phyloP scores from a whole-genome alignment of 768 basidiomycete genomes.

The Termitomyces sp. region DNA sequence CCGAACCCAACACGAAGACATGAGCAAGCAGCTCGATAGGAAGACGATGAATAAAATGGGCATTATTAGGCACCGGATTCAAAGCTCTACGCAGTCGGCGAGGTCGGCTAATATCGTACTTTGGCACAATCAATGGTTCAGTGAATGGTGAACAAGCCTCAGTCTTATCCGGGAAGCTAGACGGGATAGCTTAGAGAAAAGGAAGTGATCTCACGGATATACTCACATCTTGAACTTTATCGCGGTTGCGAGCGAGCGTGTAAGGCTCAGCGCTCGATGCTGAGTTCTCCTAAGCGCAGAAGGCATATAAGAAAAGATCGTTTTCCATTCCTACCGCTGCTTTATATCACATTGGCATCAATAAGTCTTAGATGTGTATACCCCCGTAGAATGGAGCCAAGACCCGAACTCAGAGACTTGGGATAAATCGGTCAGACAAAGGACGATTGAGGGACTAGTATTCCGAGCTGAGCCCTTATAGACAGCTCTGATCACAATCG shows the following conservation, averaged over 20 bases:
- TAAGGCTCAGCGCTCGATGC: slow-evolving; percentile 40
- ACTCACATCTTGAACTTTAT: slow-evolving; percentile 35
- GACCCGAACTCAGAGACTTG: slow-evolving; percentile 12
- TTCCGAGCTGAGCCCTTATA: slow-evolving; percentile 2
- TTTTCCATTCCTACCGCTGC: slow-evolving; percentile 4
- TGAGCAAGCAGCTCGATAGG: slow-evolving; percentile 61
- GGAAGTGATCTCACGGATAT: not conserved
- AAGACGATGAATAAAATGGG: slow-evolving; percentile 51
- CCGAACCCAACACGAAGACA: slow-evolving; percentile 56
- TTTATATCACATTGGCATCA: slow-evolving; percentile 13
- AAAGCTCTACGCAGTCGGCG: slow-evolving; percentile 28
- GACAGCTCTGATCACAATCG: slow-evolving; percentile 5
- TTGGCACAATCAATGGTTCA: slow-evolving; percentile 7
- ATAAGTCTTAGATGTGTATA: slow-evolving; percentile 8
- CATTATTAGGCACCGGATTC: slow-evolving; percentile 12
- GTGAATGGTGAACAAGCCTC: slow-evolving; percentile 10
- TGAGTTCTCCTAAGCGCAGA: slow-evolving; percentile 39
- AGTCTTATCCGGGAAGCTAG: slow-evolving; percentile 12
- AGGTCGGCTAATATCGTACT: slow-evolving; percentile 27
- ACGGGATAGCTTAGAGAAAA: not conserved
- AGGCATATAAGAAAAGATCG: slow-evolving; percentile 12
- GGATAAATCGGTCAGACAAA: slow-evolving; percentile 14
- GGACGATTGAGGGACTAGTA: not conserved
- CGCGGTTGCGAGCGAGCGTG: slow-evolving; percentile 44
- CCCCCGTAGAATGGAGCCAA: slow-evolving; percentile 8